These are phyloP conservation scores for Puya raimondii DNA, from an alignment of 176 grass and related monocot genomes.

Conservation along the genomic window DNA sequence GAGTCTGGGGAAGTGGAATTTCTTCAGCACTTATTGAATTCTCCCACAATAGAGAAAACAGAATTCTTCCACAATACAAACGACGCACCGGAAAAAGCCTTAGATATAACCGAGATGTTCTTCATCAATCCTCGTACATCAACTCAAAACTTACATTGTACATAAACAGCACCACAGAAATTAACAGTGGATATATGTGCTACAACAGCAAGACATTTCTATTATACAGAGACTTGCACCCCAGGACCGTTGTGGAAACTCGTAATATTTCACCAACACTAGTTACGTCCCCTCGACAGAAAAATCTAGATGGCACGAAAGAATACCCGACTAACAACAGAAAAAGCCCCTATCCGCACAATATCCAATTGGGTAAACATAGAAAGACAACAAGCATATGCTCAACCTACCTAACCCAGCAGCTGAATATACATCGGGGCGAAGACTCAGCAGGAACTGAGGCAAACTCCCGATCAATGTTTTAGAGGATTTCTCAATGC, in stretches of 20 bases:
- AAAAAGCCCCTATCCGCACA: constrained; percentile 25
- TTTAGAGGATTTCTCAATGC: background rate
- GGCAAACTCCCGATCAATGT: background rate
- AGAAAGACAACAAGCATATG: constrained; percentile 15
- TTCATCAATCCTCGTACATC: background rate
- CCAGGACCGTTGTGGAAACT: background rate
- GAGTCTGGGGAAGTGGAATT: too few species aligned
- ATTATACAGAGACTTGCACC: constrained; percentile 22
- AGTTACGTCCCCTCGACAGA: constrained; percentile 19
- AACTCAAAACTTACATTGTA: constrained; percentile 31
- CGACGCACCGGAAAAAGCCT: background rate
- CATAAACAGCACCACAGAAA: constrained; percentile 18
- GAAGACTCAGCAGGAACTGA: background rate
- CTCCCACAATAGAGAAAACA: background rate
- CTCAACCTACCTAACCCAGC: constrained; percentile 23
- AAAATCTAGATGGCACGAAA: constrained; percentile 22
- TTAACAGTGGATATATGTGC: constrained; percentile 19
- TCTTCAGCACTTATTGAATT: too few species aligned
- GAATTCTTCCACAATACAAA: background rate
- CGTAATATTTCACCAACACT: constrained; percentile 17
- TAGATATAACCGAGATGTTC: background rate
- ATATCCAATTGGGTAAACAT: constrained; percentile 18
- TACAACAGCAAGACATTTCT: constrained; percentile 6
- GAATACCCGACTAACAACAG: constrained; percentile 26
- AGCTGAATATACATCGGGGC: constrained; percentile 13